phyloP scores from a whole-genome alignment of 345 rosid genomes.

The sweet orange (Citrus sinensis) region DVS_A1.0 CM039166.1:9097501-9098000 shows the following conservation, averaged over 20 bases:
- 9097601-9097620: too few relatives aligned
- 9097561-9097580: neutral
- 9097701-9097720: conserved; percentile 51
- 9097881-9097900: too few relatives aligned
- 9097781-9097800: too few relatives aligned
- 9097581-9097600: neutral
- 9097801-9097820: too few relatives aligned
- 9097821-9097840: too few relatives aligned
- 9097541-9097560: neutral
- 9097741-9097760: conserved; percentile 21
- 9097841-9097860: too few relatives aligned
- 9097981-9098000: too few relatives aligned
- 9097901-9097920: too few relatives aligned
- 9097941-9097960: too few relatives aligned
- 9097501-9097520: neutral
- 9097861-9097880: too few relatives aligned
- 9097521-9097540: neutral
- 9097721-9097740: neutral
- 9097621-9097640: conserved; percentile 19
- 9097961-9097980: too few relatives aligned
- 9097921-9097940: too few relatives aligned
- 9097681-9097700: conserved; percentile 45
- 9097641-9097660: conserved; percentile 68
- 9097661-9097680: conserved; percentile 60
- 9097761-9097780: conserved; percentile 32